phyloP scores from a whole-genome alignment of 139 green algal genomes.

The Chlorella sp. region DNA sequence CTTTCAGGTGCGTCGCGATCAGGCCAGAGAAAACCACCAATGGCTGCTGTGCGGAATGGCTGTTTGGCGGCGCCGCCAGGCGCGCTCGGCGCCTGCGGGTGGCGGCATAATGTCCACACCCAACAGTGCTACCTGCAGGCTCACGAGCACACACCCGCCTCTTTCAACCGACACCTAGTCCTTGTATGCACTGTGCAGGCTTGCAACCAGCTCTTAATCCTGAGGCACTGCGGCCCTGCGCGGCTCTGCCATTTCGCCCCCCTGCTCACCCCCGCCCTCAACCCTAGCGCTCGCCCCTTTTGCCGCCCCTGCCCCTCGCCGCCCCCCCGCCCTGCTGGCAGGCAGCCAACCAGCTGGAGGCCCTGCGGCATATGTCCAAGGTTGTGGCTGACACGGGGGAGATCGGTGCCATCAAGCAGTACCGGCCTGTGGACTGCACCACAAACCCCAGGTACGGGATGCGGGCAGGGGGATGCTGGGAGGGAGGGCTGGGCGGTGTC shows the following conservation, averaged over 20 bases:
- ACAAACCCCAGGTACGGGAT: slow-evolving; percentile 79
- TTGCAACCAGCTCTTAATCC: too few species aligned
- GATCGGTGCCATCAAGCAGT: slow-evolving; percentile 73
- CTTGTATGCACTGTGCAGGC: too few species aligned
- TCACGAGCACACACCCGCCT: too few species aligned
- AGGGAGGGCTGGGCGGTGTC: too few species aligned
- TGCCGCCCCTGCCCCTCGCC: background rate
- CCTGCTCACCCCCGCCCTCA: background rate
- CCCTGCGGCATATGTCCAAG: slow-evolving; percentile 64
- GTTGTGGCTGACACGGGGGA: slow-evolving; percentile 59
- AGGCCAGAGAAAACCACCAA: background rate
- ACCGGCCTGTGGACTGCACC: slow-evolving; percentile 78
- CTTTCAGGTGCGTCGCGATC: background rate
- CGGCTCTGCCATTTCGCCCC: background rate
- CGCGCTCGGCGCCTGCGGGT: background rate
- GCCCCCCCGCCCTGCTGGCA: background rate
- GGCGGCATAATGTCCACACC: background rate
- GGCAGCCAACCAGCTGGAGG: slow-evolving; percentile 72
- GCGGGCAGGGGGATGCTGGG: background rate
- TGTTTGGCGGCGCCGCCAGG: background rate
- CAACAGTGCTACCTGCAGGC: background rate
- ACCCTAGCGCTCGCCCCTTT: too few species aligned
- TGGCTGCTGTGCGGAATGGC: too few species aligned
- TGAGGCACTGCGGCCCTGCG: too few species aligned
- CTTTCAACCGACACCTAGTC: too few species aligned